Base-by-base conservation (phyloP, 2,329 filamentous ascomycete species). In the Lachnellula subtilissima region DNA sequence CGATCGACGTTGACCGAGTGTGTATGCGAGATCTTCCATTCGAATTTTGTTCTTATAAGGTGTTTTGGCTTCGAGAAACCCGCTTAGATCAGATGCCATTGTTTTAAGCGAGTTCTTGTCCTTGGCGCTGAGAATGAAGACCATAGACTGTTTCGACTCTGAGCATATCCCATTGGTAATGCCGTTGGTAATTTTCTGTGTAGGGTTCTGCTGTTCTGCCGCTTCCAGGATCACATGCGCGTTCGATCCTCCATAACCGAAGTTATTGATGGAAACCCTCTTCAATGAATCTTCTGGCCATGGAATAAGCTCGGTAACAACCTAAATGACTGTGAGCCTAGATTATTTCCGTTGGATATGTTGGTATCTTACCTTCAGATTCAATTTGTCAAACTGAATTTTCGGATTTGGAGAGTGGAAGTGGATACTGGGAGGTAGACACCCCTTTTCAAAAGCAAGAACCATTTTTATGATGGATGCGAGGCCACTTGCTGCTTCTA, bases 191-290 rank as follows among this genome's bases (percentile, higher is more conserved):
- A 1, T 19, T 19, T 19, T 19, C 19, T 19, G 19, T 19, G 19
- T 19, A 19, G 19, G 19, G 2, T 19, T 19, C 19, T 19, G 19
- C 19, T 19, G 19, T 19, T 19, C 19, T 19, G 12, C 11, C 6
- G 12, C 69, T 23, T 71, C 67, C 50, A 65, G 63, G 4, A 77
- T 70, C 1, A 69, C 69, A 58, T 78, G 76, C 1, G 73, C 74
- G 58, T 78, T 78, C n/a, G 75, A 73, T 15, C 76, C 76, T 5
- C 76, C 76, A 48, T 57, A 54, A 6, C 72, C 72, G 50, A 74
- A 74, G 7, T 63, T 70, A 50, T 72, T 73, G n/a, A 74, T 56
- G 5, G 55, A 58, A 2, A 57, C 60, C 17, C 59, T 51, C 5
- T 46, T 15, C 3, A n/a, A 9, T 4, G 12, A 25, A 14, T 37